These are phyloP conservation scores for Pleurotus salmoneostramineus DNA, from an alignment of 768 basidiomycete genomes.

Conservation along the genomic window DNA sequence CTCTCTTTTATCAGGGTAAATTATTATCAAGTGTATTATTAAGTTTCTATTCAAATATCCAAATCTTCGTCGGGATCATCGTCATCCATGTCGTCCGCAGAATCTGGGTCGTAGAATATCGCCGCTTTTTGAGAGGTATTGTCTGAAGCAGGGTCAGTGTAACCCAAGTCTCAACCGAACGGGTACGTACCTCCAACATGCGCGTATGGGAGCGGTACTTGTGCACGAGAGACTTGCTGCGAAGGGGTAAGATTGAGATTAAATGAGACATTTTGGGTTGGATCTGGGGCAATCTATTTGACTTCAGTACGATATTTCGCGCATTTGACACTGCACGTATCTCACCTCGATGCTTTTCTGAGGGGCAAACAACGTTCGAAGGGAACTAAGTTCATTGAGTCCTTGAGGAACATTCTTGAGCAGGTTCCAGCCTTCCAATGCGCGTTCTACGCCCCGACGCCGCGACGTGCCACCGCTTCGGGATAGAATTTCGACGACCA, in stretches of 20 bases:
- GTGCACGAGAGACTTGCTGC: slow-evolving; percentile 75
- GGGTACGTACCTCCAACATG: slow-evolving; percentile 61
- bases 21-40: too few relatives aligned
- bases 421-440: slow-evolving; percentile 60
- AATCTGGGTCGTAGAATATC: slow-evolving; percentile 90
- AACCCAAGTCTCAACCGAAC: background rate
- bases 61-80: slow-evolving; percentile 96
- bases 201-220: slow-evolving; percentile 86
- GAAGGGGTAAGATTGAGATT: slow-evolving; percentile 81
- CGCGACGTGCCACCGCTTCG: slow-evolving; percentile 39
- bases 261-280: slow-evolving; percentile 75
- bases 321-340: too few relatives aligned
- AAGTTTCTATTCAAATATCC: slow-evolving; percentile 53
- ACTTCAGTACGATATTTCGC: too few relatives aligned
- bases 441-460: slow-evolving; percentile 54
- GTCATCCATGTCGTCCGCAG: slow-evolving; percentile 91
- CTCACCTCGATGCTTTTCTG: slow-evolving; percentile 27
- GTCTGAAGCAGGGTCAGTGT: slow-evolving; percentile 26
- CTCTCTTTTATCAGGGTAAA: too few relatives aligned
- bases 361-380: slow-evolving; percentile 42
- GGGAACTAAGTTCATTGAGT: slow-evolving; percentile 44
- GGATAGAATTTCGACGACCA: slow-evolving; percentile 60
- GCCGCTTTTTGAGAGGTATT: slow-evolving; percentile 27
- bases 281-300: slow-evolving; percentile 43
- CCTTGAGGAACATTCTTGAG: slow-evolving; percentile 32